Evolutionary conservation across 495 filamentous ascomycete genomes (phyloP).

Genomic region (Talaromyces stipitatus): DNA sequence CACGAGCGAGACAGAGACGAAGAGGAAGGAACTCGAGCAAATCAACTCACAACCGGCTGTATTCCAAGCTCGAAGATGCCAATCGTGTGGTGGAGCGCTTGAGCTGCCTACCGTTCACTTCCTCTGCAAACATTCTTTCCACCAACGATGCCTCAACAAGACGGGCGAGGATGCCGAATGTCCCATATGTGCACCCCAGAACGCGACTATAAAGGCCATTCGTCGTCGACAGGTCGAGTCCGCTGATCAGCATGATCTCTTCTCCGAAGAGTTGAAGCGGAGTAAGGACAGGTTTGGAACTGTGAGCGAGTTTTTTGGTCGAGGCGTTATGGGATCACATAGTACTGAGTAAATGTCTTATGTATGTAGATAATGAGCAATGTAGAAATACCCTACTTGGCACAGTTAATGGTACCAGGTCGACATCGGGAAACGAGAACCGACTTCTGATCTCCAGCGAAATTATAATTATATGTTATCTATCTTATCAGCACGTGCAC

Average conservation of each 20-base stretch:
- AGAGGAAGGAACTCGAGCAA: slow-evolving; percentile 68
- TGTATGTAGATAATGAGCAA: neutral
- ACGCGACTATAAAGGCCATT: slow-evolving; percentile 80
- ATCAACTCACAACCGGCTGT: slow-evolving; percentile 70
- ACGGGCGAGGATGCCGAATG: slow-evolving; percentile 69
- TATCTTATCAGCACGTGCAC: slow-evolving; percentile 5
- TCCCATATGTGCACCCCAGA: slow-evolving; percentile 71
- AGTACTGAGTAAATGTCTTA: neutral
- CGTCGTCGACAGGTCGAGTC: slow-evolving; percentile 80
- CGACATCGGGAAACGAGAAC: no score
- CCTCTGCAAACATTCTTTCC: slow-evolving; percentile 92
- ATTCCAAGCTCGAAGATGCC: slow-evolving; percentile 86
- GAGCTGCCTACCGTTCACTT: slow-evolving; percentile 92
- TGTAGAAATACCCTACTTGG: neutral
- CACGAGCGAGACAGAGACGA: slow-evolving; percentile 73
- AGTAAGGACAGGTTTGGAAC: slow-evolving; percentile 80
- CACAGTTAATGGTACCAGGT: neutral
- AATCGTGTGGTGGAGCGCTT: slow-evolving; percentile 63
- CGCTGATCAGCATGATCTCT: slow-evolving; percentile 83
- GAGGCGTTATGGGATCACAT: slow-evolving; percentile 70
- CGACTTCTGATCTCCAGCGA: neutral
- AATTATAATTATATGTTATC: neutral
- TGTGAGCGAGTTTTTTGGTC: slow-evolving; percentile 87
- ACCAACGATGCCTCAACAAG: slow-evolving; percentile 72
- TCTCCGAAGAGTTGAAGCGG: slow-evolving; percentile 69